Conservation (phyloP, 768 basidiomycete species). For the Cystofilobasidium macerans region DNA sequence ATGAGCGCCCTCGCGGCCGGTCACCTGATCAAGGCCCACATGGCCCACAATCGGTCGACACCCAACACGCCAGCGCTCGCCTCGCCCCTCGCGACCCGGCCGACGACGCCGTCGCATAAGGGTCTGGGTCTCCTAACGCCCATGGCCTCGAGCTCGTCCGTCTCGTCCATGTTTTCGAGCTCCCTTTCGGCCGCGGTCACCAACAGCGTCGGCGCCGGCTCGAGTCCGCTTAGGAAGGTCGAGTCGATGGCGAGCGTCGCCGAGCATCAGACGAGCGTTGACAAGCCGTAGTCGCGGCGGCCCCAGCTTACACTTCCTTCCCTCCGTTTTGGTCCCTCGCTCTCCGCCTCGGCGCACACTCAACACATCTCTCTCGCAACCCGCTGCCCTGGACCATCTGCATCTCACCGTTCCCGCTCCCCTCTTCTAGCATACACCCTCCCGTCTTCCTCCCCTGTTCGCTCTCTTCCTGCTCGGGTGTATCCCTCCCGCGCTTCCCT, state of each 20-base stretch:
- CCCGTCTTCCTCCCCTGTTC: too few relatives aligned
- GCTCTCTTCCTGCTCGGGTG: too few relatives aligned
- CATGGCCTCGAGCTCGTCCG: conserved; percentile 16
- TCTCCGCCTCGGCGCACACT: too few relatives aligned
- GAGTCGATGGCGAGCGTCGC: conserved; percentile 1
- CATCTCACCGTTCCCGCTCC: too few relatives aligned
- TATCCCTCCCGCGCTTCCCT: too few relatives aligned
- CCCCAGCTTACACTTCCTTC: too few relatives aligned
- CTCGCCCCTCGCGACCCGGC: conserved; percentile 22
- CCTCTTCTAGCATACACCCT: too few relatives aligned
- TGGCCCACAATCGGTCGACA: conserved; percentile 28
- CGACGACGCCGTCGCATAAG: conserved; percentile 14
- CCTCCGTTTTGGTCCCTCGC: too few relatives aligned
- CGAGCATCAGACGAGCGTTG: conserved; percentile 7
- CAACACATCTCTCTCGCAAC: too few relatives aligned
- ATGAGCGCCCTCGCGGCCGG: conserved; percentile 88
- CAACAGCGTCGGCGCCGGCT: too few relatives aligned
- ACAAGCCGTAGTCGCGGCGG: conserved; percentile 5
- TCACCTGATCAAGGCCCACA: conserved; percentile 64
- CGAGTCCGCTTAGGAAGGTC: conserved; percentile 9
- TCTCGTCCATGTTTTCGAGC: conserved; percentile 18
- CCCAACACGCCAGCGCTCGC: conserved; percentile 23
- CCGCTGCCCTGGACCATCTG: too few relatives aligned
- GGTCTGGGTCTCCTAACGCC: conserved; percentile 21
- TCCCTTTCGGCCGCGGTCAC: conserved; percentile 1